A percentile compares a stretch with the other conserved stretches of the same genome.
Conservation (phyloP, 805 yeast genomes). For the Lipomyces orientalis region DNA sequence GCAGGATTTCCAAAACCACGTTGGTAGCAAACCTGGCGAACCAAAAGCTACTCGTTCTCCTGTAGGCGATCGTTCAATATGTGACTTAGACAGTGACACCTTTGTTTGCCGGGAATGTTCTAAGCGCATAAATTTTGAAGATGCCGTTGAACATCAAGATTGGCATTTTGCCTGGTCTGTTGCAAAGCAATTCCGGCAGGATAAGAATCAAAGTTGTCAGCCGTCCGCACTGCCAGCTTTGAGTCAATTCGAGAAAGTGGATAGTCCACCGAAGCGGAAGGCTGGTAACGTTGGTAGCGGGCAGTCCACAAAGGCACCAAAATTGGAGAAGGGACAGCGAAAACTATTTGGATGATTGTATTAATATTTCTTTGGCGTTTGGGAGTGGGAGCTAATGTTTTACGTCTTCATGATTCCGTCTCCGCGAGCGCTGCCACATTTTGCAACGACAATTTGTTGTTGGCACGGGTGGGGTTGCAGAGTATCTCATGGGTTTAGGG, state of each 20-base stretch:
- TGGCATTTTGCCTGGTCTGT: conserved; percentile 50
- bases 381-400: neutral
- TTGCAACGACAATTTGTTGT: too few species aligned
- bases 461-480: too few species aligned
- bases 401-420: neutral
- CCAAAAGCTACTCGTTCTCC: neutral
- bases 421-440: too few species aligned
- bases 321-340: conserved; percentile 30
- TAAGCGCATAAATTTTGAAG: conserved; percentile 25
- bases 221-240: neutral
- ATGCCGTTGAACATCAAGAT: conserved; percentile 47
- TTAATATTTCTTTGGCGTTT: neutral
- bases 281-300: neutral
- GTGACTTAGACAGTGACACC: neutral
- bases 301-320: neutral
- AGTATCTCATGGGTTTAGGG: neutral
- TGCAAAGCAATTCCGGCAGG: conserved; percentile 15
- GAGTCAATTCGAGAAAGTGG: neutral
- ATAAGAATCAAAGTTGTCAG: conserved; percentile 3
- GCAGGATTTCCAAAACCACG: neutral
- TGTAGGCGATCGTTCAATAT: neutral
- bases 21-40: neutral
- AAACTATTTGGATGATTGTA: conserved; percentile 12
- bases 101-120: conserved; percentile 44
- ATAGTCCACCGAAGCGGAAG: conserved; percentile 11